A percentile compares a stretch with the other conserved stretches of the same genome.
Conservation (phyloP, 169 alveolate species). For the Fabrea salina region DNA sequence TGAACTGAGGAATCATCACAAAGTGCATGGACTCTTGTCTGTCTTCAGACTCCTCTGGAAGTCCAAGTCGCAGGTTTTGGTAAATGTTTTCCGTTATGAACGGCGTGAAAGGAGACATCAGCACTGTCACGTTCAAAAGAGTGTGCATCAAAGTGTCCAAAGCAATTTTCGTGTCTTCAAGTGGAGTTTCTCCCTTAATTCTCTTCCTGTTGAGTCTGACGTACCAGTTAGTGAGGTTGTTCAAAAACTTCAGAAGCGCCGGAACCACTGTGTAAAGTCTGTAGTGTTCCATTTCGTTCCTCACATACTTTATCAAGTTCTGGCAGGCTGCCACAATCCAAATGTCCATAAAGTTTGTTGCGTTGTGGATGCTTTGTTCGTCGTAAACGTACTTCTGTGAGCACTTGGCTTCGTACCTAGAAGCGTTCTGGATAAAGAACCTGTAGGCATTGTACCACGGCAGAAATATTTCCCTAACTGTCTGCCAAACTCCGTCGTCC, state of each 20-base stretch:
- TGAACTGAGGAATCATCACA: slow-evolving; percentile 77
- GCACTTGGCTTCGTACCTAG: slow-evolving; percentile 90
- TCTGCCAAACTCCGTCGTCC: slow-evolving; percentile 92
- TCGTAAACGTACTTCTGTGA: slow-evolving; percentile 70
- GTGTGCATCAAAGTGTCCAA: slow-evolving; percentile 89
- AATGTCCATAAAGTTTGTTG: slow-evolving; percentile 90
- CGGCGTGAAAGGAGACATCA: slow-evolving; percentile 93
- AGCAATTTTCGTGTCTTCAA: slow-evolving; percentile 81
- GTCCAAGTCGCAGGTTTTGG: slow-evolving; percentile 86
- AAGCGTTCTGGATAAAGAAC: slow-evolving; percentile 93
- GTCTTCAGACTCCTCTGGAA: slow-evolving; percentile 68
- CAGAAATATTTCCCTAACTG: slow-evolving; percentile 94
- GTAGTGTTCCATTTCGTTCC: slow-evolving; percentile 94
- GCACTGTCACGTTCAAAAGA: slow-evolving; percentile 79
- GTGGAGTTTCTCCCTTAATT: slow-evolving; percentile 94
- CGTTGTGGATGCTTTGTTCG: slow-evolving; percentile 61
- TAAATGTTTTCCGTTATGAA: slow-evolving; percentile 91
- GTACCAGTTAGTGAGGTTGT: slow-evolving; percentile 96
- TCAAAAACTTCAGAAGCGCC: slow-evolving; percentile 91
- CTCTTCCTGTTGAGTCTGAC: slow-evolving; percentile 95
- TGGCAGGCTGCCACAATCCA: slow-evolving; percentile 94
- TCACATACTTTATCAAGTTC: slow-evolving; percentile 80
- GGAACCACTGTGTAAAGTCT: slow-evolving; percentile 96
- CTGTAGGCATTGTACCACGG: slow-evolving; percentile 98
- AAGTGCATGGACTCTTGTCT: slow-evolving; percentile 86